These are phyloP conservation scores for Trametes villosa DNA, from an alignment of 768 basidiomycete genomes.

Conservation along the genomic window DNA sequence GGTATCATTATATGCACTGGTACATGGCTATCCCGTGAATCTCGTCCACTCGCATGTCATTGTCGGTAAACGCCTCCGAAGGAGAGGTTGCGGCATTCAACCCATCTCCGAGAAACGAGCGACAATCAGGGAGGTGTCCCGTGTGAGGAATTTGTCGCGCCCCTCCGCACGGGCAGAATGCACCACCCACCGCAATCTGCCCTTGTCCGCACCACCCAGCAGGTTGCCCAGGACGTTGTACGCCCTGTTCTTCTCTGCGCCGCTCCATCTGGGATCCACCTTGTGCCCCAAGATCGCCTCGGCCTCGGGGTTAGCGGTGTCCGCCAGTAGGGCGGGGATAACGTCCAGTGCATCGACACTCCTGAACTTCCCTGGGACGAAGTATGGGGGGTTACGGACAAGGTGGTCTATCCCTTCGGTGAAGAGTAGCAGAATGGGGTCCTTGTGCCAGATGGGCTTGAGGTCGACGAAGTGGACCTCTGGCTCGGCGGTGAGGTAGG, in stretches of 20 bases:
- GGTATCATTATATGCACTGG: no score
- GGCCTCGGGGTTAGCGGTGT: neutral
- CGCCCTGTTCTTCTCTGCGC: neutral
- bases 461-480: constrained; percentile 2
- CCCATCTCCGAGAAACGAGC: no score
- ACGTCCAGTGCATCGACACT: neutral
- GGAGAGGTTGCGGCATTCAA: no score
- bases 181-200: no score
- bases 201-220: neutral
- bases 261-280: neutral
- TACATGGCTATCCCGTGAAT: neutral
- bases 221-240: neutral
- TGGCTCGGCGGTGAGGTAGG: constrained; percentile 2
- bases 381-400: neutral
- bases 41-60: no score
- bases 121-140: no score
- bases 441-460: neutral
- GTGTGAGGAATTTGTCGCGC: no score
- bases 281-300: neutral
- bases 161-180: no score
- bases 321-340: neutral
- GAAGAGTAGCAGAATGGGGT: neutral
- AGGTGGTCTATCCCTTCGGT: constrained; percentile 8
- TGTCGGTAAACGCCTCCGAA: no score
- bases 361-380: neutral